Percentiles rank a stretch among this genome's conserved stretches.
phyloP scores from a whole-genome alignment of 1,139 yeast species.

The Dujonia santamariae region DNA sequence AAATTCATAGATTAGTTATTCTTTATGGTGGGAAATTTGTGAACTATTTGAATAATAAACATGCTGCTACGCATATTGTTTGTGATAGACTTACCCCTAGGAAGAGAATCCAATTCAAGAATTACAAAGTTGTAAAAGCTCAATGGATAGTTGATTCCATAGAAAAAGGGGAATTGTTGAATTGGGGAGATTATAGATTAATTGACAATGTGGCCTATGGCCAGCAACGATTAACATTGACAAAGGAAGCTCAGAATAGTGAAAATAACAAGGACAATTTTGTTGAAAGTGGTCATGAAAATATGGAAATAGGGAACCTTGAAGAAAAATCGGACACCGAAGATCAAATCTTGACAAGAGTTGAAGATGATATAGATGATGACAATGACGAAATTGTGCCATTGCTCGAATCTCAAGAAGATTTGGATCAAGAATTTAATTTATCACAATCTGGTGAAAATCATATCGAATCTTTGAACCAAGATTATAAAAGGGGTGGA shows the following conservation, averaged over 20 bases:
- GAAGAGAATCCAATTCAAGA: constrained; percentile 60
- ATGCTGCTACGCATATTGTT: constrained; percentile 78
- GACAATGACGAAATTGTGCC: constrained; percentile 5
- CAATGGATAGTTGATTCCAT: constrained; percentile 77
- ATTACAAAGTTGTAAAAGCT: constrained; percentile 76
- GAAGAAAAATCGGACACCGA: no score
- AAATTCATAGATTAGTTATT: constrained; percentile 68
- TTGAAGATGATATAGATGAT: constrained; percentile 4
- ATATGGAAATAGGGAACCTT: no score
- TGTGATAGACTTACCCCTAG: constrained; percentile 79
- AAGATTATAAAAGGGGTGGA: constrained; percentile 3
- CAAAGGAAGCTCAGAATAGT: constrained; percentile 11
- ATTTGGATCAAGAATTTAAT: constrained; percentile 8
- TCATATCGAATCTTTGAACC: constrained; percentile 6
- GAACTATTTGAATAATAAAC: constrained; percentile 65
- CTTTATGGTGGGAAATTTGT: constrained; percentile 78
- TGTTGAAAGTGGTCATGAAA: no score
- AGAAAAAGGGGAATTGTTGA: constrained; percentile 40
- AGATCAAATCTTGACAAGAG: background rate
- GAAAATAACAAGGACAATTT: constrained; percentile 9
- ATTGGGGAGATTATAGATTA: constrained; percentile 67
- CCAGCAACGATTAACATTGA: constrained; percentile 38
- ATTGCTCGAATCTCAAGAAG: constrained; percentile 8
- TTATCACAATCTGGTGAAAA: constrained; percentile 7
- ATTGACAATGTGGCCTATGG: constrained; percentile 52